Conservation (phyloP, 257 asterid species). For the Ehretia macrophylla region DNA sequence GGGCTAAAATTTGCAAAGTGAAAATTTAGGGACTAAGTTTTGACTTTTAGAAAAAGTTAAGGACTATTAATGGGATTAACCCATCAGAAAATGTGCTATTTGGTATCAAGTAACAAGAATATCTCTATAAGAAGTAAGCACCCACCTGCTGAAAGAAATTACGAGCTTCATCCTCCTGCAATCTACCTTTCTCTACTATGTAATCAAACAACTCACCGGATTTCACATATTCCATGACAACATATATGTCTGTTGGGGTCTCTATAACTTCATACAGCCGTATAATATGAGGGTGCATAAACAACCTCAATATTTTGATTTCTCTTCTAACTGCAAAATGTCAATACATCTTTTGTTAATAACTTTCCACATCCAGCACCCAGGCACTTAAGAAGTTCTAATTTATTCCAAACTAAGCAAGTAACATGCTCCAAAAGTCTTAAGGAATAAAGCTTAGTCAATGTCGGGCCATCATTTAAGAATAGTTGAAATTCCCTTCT, state of each 20-base stretch:
- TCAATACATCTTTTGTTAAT: not conserved
- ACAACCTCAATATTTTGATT: slow-evolving; percentile 51
- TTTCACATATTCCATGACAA: slow-evolving; percentile 63
- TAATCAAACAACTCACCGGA: slow-evolving; percentile 58
- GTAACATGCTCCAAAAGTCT: not conserved
- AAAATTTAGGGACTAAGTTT: too few species aligned
- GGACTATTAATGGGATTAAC: not conserved
- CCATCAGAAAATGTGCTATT: not conserved
- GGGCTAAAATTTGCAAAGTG: too few species aligned
- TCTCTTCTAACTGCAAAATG: slow-evolving; percentile 47
- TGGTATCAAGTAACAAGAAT: not conserved
- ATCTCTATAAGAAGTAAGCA: not conserved
- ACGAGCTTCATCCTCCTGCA: slow-evolving; percentile 63
- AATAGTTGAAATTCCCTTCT: too few species aligned
- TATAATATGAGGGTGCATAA: slow-evolving; percentile 58
- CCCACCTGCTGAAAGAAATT: slow-evolving; percentile 63
- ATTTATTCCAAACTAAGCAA: not conserved
- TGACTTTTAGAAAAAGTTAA: too few species aligned
- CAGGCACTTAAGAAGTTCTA: not conserved
- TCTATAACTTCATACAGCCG: slow-evolving; percentile 70
- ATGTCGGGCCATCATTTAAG: too few species aligned
- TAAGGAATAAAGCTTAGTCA: too few species aligned
- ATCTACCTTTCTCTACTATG: slow-evolving; percentile 39
- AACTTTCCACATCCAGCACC: not conserved
- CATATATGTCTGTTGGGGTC: slow-evolving; percentile 47